Base-by-base conservation (phyloP, 2,329 filamentous ascomycete genomes). In the Incumbomyces delicatus region DNA sequence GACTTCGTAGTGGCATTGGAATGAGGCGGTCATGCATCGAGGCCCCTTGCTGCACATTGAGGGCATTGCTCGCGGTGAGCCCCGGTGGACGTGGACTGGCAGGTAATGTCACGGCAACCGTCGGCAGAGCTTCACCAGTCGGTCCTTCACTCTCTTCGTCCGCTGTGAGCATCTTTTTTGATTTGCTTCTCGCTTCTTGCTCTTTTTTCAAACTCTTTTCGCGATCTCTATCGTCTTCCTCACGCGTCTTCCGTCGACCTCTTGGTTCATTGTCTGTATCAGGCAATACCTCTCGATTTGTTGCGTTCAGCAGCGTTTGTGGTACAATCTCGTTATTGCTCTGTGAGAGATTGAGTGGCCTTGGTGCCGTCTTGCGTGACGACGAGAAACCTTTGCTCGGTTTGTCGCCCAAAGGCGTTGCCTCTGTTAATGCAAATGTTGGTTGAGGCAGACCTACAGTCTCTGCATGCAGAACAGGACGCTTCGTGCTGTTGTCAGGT, bases 221-320 rank as follows among this genome's bases (percentile, higher is more conserved):
- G 40, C 89, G 79, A 46, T 87, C 77, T 46, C 75, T 75, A 55
- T 95, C 87, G 58, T 95, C 89, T 51, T 95, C 87, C 62, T 90
- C 87, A 44, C 89, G 77, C 2, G 88, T 95, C 63, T 84, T 87
- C 56, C 87, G 76, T 49, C 88, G 78, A 7, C 88, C 90, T 51
- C 89, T 77, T 46, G 30, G 34, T 16, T 51, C 51, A 34, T 57
- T 41, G 13, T 53, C 48, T 31, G 54, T 41, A 37, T 48, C 53
- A 14, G 42, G 49, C 16, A 48, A 22, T 22, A 16, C 6, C 10
- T 12, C 33, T 12, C 17, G 31, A 13, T 38, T 29, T 13, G 43
- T 11, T 8, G 20, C 14, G 18, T 46, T 44, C 6, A 35, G n/a
- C n/a, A 14, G 6, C 13, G 50, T 39, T 36, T 46, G 44, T n/a